Evolutionary conservation across 352 stramenopile genomes (phyloP), one percentile per base, ranked within the genome.

Genomic region (Pythium inflatum): DNA sequence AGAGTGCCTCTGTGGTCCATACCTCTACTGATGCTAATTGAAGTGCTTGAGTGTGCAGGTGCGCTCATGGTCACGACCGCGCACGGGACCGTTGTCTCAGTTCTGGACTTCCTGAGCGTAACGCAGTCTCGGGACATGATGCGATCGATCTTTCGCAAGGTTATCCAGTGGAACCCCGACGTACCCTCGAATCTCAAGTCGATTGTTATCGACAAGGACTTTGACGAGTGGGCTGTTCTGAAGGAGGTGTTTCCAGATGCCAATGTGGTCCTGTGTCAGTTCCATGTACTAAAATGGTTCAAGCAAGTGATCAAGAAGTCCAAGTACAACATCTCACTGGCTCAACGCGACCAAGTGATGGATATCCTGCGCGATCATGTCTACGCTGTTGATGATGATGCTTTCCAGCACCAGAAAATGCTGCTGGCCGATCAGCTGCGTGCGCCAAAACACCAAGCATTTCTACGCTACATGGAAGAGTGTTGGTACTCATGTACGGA

Each of bases 201-300:
- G 1, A 31, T 72, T 14, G 48, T 75, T 0, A 78, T 78, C n/a
- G 71, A 75, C 48, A 78, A 78, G 31, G 71, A 78, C 34, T 71
- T 68, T 20, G 66, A 12, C 1, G 71, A 75, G 22, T 78, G 62
- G 14, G 31, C 56, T 3, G 56, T 75, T 55, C 62, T 57, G 2
- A n/a, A n/a, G n/a, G n/a, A n/a, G n/a, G n/a, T n/a, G n/a, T n/a
- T n/a, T n/a, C n/a, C n/a, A n/a, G 1, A 36, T 4, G 33, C 61
- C 2, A 24, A 33, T 9, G 51, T 75, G 0, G 16, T 75, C 0
- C 53, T 78, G 14, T 75, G 66, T 50, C 41, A 68, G 5, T 78
- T 75, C 34, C 67, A 78, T 25, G 63, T 64, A 3, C 36, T 70
- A 2, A 70, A 64, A 31, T 70, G 53, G 53, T 64, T 70, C 45